phyloP scores from a whole-genome alignment of 208 protist species.

The Willaertia magna region DNA sequence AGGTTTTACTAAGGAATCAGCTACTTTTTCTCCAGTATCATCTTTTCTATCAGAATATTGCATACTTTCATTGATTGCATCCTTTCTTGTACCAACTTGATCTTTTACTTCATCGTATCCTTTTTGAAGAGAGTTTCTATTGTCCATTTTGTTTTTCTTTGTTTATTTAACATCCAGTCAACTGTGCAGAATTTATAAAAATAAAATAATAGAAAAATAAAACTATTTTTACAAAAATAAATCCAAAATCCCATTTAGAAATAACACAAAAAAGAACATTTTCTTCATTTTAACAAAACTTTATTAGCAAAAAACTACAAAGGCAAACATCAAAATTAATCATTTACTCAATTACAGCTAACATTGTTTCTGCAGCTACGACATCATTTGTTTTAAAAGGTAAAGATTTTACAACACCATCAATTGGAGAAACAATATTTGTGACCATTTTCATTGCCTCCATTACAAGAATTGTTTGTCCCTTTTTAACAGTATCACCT shows the following conservation, averaged over 20 bases:
- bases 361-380: neutral
- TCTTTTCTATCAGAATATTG: neutral
- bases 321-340: neutral
- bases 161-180: too few species aligned
- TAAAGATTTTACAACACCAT: constrained; percentile 34
- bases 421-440: constrained; percentile 36
- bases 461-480: constrained; percentile 64
- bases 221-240: too few species aligned
- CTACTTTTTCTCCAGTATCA: neutral
- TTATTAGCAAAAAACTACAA: neutral
- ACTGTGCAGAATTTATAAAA: too few species aligned
- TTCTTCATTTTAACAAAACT: too few species aligned
- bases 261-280: too few species aligned
- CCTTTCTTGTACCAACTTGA: neutral
- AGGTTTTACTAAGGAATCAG: neutral
- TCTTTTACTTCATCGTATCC: neutral
- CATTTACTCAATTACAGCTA: neutral
- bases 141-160: neutral
- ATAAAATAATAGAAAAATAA: too few species aligned
- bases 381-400: constrained; percentile 1
- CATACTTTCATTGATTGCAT: neutral
- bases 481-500: constrained; percentile 61
- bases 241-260: too few species aligned
- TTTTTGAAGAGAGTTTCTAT: neutral
- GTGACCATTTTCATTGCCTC: constrained; percentile 93